Evolutionary conservation across 352 stramenopile genomes (phyloP), one percentile per base, ranked within the genome.

Genomic region (Elongisporangium prolatum): DNA sequence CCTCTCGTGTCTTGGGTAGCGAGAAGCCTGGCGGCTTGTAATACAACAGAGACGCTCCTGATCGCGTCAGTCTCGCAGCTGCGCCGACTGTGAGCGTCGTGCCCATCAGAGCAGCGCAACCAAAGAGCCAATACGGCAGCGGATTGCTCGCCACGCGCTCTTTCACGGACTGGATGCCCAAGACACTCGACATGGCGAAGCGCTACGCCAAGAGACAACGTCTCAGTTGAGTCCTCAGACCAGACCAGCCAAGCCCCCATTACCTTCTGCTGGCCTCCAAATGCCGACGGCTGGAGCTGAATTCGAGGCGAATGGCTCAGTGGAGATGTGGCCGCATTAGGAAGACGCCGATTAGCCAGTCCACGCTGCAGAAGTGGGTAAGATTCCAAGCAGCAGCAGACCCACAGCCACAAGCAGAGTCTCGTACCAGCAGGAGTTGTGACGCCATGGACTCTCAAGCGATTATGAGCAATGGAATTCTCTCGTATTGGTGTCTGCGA

Each of bases 41-140:
- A 63, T 98, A 93, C 56, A 98, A 75, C 91, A 96, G 98, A 48
- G 86, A 98, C 4, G 97, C 80, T 0, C 97, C 97, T 0, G 86
- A 93, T 38, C 96, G 86, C 16, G 96, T 99, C n/a, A 99, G 82
- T 10, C 93, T 80, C 18, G 96, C 97, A 0, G 98, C 82, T 18
- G 96, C 96, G 6, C 96, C 96, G n/a, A 99, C 84, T 24, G 97
- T 97, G 17, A 99, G 88, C 68, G 98, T 99, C 11, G 88, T 91
- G 16, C 92, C 87, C 2, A 99, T 84, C 20, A 98, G 66, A 1
- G 75, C 89, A 5, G 86, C 93, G 8, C 88, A 97, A 17, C 88
- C 88, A 53, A 98, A 89, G 6, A 99, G 75, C 96, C 96, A 99
- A 79, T 88, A 97, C 8, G 75, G 82, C 10, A 97, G 60, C 4